Base-by-base conservation (phyloP, 495 filamentous ascomycete genomes). In the Bacidia rubella region DNA sequence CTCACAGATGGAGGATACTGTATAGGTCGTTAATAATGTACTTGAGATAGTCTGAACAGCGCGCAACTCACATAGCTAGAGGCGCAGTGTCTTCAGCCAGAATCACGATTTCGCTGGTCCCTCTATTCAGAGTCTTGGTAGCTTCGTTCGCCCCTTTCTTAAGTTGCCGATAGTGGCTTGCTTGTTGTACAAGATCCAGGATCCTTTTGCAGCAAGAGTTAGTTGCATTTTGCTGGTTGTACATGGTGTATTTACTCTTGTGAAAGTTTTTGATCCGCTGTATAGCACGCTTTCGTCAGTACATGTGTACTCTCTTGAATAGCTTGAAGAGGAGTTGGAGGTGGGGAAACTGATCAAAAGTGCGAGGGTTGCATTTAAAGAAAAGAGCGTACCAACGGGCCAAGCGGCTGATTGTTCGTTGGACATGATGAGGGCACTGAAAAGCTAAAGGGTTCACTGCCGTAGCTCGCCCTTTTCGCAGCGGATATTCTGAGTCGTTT, bases 181-280 rank as follows among this genome's bases (percentile, higher is more conserved):
- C 85, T 44, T 44, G 41, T 22, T 44, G 41, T 9, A 44, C 41
- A 7, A 44, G 41, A 22, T 44, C 41, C 7, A 44, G 41, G 20
- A 44, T 44, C 17, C n/a, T n/a, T n/a, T n/a, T n/a, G n/a, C n/a
- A 48, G 87, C 87, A n/a, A n/a, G n/a, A n/a, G n/a, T n/a, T n/a
- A n/a, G n/a, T n/a, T n/a, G n/a, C n/a, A n/a, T n/a, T 74, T 92
- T 92, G 84, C 85, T 66, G 94, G 86, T 71, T 96, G 90, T 38
- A 95, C 76, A 26, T 94, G 76, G 61, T 95, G 88, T 32, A 95
- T 75, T 52, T 93, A 78, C 63, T 84, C 79, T 78, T 88, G 77
- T 12, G 82, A 70, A n/a, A 95, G 76, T 51, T 74, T 73, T 58
- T 77, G 71, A 62, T 95, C 92, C 66, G 90, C 90, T 62, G 93